phyloP scores from a whole-genome alignment of 2,329 filamentous ascomycete species.

The Penicillium sp. region DNA sequence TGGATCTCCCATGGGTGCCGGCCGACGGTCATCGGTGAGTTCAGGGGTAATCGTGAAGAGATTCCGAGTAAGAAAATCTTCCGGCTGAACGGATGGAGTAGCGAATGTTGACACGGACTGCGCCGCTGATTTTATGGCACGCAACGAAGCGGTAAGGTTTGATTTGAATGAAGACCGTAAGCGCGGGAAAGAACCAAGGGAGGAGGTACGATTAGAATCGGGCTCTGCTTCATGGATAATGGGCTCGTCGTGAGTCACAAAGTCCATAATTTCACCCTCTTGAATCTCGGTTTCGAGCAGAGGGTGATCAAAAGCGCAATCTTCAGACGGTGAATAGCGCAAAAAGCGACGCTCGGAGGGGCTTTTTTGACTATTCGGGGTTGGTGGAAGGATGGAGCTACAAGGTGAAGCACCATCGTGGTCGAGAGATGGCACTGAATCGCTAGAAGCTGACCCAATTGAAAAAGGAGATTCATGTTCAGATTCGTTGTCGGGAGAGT shows the following conservation, averaged over 20 bases:
- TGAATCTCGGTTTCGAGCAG: constrained; percentile 49
- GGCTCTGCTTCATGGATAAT: constrained; percentile 13
- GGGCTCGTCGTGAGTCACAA: constrained; percentile 19
- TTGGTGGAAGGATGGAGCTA: constrained; percentile 49
- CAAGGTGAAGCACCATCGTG: constrained; percentile 55
- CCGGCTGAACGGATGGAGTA: constrained; percentile 55
- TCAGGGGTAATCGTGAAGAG: constrained; percentile 59
- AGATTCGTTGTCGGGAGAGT: constrained; percentile 45
- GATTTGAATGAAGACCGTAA: constrained; percentile 61
- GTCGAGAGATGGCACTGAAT: constrained; percentile 61
- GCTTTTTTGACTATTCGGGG: constrained; percentile 43
- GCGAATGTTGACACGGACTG: constrained; percentile 65
- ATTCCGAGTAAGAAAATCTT: constrained; percentile 65
- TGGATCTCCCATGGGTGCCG: constrained; percentile 56
- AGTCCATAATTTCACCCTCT: constrained; percentile 24
- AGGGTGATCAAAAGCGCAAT: constrained; percentile 62
- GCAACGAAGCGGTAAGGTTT: constrained; percentile 65
- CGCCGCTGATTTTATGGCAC: constrained; percentile 64
- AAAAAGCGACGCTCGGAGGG: constrained; percentile 48
- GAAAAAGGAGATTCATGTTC: constrained; percentile 50
- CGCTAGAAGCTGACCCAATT: constrained; percentile 58
- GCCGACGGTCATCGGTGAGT: constrained; percentile 65
- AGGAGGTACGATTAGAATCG: constrained; percentile 26
- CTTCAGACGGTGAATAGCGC: constrained; percentile 56
- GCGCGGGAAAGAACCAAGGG: constrained; percentile 44